A percentile compares a stretch with the other conserved stretches of the same genome.
Conservation (phyloP, 2,329 filamentous ascomycete species). For the Cladophialophora psammophila region DNA sequence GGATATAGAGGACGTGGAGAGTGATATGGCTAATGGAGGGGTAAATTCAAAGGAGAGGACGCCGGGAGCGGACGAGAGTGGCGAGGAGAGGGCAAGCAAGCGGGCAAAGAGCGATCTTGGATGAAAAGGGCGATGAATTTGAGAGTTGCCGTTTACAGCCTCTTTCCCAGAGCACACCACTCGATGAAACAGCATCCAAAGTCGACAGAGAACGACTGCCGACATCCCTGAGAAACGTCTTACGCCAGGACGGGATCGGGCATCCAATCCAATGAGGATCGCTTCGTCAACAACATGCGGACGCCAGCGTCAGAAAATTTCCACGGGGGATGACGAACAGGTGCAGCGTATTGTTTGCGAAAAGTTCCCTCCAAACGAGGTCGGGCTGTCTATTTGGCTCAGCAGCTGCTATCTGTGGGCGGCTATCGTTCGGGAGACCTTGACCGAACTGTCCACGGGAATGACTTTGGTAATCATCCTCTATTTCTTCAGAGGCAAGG, state of each 20-base stretch:
- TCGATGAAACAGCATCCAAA: not conserved
- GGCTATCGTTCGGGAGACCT: not conserved
- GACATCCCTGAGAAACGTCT: not conserved
- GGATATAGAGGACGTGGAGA: slow-evolving; percentile 32
- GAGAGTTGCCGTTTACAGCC: not conserved
- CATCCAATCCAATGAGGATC: too few relatives aligned
- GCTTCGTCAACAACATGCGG: too few relatives aligned
- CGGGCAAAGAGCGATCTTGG: slow-evolving; percentile 35
- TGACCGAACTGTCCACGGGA: not conserved
- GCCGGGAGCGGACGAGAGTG: slow-evolving; percentile 24
- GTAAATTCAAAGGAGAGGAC: slow-evolving; percentile 42
- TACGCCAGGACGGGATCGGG: not conserved
- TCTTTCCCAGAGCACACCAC: not conserved
- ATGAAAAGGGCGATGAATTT: slow-evolving; percentile 14
- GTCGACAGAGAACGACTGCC: not conserved
- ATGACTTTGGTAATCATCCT: not conserved
- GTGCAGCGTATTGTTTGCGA: not conserved
- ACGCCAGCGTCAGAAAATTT: not conserved
- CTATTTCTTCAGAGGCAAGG: not conserved
- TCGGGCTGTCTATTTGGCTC: not conserved
- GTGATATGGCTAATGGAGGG: slow-evolving; percentile 10
- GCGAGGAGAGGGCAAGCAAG: slow-evolving; percentile 31
- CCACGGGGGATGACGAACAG: not conserved
- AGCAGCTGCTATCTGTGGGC: not conserved
- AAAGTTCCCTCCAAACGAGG: not conserved